Evolutionary conservation across 1,284 basidiomycete genomes (phyloP), one percentile per base, ranked within the genome.

Genomic region (Puccinia novopanici): DNA sequence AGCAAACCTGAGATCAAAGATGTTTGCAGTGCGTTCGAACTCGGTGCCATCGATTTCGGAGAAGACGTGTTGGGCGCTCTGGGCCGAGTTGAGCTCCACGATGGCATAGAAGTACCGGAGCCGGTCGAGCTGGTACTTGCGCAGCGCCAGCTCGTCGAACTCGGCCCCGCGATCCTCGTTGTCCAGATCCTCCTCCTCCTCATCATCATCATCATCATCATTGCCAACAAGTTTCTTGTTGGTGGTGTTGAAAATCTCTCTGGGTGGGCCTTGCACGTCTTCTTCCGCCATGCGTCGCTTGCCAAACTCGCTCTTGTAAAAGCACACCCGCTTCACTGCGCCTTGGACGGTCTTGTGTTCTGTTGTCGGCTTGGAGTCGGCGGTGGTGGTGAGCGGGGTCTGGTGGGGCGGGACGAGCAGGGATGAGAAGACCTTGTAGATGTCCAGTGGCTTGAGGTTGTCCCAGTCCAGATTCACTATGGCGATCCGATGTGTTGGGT

Each of bases 391-490:
- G 4, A 34, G 34, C 2, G 34, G 34, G 34, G 34, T 34, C 34
- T 34, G 34, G 4, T 34, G 34, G 34, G 83, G 82, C 15, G 85
- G 84, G n/a, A 88, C 81, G 24, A 98, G 89, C 75, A 96, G 89
- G 4, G 95, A 98, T 50, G 93, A 91, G 86, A 94, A 95, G 59
- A 99, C 93, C 86, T 93, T 94, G 89, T 90, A 98, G 34, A 99
- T 88, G 86, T 99, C 95, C 50, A 88, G 88, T 0, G 96, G 94
- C 71, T 92, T 92, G 78, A 99, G 90, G 87, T 98, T 90, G 86
- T 99, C 97, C 97, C 97, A 99, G 87, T 99, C 97, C 81, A 99
- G 89, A 85, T 99, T 98, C 83, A 99, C 96, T 40, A 92, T 90
- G 0, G 96, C 97, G 8, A 98, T 87, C 17, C 96, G 89, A 67